phyloP scores from a whole-genome alignment of 805 yeast genomes.

The Grigorovia humatica region DNA sequence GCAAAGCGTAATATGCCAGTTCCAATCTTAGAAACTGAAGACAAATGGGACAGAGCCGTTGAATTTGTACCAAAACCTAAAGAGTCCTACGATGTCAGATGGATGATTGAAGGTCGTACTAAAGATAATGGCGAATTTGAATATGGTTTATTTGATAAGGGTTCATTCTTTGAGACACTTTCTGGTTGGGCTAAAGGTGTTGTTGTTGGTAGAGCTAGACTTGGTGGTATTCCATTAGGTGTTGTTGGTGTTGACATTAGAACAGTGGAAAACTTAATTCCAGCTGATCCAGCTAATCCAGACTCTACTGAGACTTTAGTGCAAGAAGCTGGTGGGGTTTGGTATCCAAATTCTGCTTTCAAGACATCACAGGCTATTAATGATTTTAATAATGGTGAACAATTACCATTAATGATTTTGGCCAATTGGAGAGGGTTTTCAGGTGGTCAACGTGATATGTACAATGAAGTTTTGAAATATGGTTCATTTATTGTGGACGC shows the following conservation, averaged over 20 bases:
- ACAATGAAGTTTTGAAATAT: constrained; percentile 91
- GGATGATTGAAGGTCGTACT: constrained; percentile 83
- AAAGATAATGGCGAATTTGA: constrained; percentile 42
- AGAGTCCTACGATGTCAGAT: constrained; percentile 82
- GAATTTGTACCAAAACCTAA: constrained; percentile 65
- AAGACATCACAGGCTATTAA: constrained; percentile 98
- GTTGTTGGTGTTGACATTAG: constrained; percentile 94
- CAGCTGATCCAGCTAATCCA: constrained; percentile 99
- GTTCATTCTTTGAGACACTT: constrained; percentile 89
- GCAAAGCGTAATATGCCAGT: constrained; percentile 82
- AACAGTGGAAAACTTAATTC: constrained; percentile 76
- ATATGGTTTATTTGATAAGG: constrained; percentile 83
- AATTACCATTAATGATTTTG: constrained; percentile 89
- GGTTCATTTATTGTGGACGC: constrained; percentile 98
- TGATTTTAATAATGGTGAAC: constrained; percentile 97
- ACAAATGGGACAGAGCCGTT: constrained; percentile 89
- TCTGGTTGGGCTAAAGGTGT: constrained; percentile 99
- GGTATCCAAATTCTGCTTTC: constrained; percentile 99
- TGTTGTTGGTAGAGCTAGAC: constrained; percentile 95
- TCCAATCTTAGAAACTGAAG: constrained; percentile 74
- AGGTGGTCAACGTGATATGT: constrained; percentile 99
- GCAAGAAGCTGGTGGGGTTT: constrained; percentile 98
- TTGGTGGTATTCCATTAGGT: constrained; percentile 98
- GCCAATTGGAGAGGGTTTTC: constrained; percentile 99
- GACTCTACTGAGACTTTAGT: constrained; percentile 77